These are phyloP conservation scores for Colletotrichum siamense DNA, from an alignment of 2,329 filamentous ascomycete genomes.

Conservation along the genomic window DNA sequence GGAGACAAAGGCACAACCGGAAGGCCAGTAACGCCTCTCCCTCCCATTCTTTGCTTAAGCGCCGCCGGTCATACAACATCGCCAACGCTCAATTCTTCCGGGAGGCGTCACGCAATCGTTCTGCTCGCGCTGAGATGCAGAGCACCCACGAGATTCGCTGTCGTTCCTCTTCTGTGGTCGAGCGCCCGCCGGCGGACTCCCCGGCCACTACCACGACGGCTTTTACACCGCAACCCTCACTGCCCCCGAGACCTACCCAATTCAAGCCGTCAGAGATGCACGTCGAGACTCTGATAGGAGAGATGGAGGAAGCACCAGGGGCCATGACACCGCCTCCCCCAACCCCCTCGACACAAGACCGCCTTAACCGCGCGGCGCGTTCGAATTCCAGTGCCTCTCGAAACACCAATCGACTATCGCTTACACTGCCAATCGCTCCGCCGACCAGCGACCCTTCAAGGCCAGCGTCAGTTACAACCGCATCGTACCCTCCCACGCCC, in stretches of 20 bases:
- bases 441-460: constrained; percentile 58
- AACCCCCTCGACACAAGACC: constrained; percentile 41
- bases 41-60: constrained; percentile 42
- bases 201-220: constrained; percentile 20
- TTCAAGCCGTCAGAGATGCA: constrained; percentile 9
- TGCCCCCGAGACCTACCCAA: constrained; percentile 1
- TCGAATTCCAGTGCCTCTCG: constrained; percentile 60
- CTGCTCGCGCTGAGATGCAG: constrained; percentile 27
- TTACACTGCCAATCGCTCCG: constrained; percentile 66
- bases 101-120: constrained; percentile 28
- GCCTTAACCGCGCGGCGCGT: constrained; percentile 51
- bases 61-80: constrained; percentile 33
- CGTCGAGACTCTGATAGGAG: constrained; percentile 3
- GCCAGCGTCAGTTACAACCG: constrained; percentile 52
- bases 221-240: constrained; percentile 7
- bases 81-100: constrained; percentile 33
- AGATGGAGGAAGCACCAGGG: constrained; percentile 11
- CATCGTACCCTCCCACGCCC: constrained; percentile 57
- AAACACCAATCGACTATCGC: constrained; percentile 62
- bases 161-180: constrained; percentile 44
- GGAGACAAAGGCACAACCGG: constrained; percentile 40
- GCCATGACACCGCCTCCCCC: constrained; percentile 40
- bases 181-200: constrained; percentile 35
- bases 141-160: constrained; percentile 42
- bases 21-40: constrained; percentile 38